phyloP scores from a whole-genome alignment of 2,329 filamentous ascomycete genomes.

The Fusarium tupiense region DNA sequence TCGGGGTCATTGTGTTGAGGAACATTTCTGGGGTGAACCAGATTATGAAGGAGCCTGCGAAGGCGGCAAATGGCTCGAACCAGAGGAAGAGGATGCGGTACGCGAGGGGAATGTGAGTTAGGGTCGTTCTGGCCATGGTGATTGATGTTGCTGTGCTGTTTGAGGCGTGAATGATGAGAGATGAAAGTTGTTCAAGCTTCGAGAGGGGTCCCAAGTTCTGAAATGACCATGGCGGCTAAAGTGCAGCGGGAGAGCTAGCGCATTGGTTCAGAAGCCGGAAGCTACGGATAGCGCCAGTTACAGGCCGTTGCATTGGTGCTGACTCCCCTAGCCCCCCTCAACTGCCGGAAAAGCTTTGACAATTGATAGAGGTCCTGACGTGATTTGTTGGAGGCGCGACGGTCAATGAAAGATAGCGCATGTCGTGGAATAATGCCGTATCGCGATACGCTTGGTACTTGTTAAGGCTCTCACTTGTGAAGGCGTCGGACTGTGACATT shows the following conservation, averaged over 20 bases:
- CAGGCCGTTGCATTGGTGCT: not conserved
- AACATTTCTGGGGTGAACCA: constrained; percentile 10
- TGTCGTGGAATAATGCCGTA: not conserved
- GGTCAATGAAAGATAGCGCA: not conserved
- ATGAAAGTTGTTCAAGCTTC: not conserved
- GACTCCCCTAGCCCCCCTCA: not conserved
- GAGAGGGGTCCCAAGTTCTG: not conserved
- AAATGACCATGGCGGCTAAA: not conserved
- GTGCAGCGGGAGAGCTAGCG: not conserved
- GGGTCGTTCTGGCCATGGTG: not conserved
- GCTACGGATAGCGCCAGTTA: not conserved
- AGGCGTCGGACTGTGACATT: not conserved
- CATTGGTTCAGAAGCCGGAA: not conserved
- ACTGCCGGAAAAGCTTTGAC: not conserved
- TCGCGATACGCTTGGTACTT: no score
- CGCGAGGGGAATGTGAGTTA: constrained; percentile 8
- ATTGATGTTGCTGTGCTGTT: not conserved
- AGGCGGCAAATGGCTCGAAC: constrained; percentile 19
- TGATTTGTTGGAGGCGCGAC: no score
- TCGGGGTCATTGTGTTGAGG: constrained; percentile 23
- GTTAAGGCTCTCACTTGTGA: not conserved
- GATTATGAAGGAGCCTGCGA: not conserved
- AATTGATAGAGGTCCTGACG: not conserved
- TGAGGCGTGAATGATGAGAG: not conserved
- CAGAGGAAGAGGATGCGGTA: constrained; percentile 31